A percentile compares a stretch with the other conserved stretches of the same genome.
Conservation (phyloP, 306 rosid species). For the Fragaria nilgerrensis region DNA sequence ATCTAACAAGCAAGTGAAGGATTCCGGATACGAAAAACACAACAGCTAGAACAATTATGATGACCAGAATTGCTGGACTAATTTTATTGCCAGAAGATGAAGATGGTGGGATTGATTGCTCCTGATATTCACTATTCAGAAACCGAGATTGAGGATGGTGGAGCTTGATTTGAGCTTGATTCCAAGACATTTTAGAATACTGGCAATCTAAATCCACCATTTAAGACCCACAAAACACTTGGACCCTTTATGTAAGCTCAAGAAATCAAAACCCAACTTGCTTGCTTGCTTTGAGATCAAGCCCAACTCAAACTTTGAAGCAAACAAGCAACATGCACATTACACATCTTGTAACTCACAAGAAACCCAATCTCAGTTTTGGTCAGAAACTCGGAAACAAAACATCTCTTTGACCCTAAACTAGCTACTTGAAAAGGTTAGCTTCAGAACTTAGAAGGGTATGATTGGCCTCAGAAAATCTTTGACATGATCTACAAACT, state of each 20-base stretch:
- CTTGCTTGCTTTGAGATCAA: too few relatives aligned
- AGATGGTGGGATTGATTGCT: slow-evolving; percentile 36
- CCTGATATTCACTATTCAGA: slow-evolving; percentile 37
- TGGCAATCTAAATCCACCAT: slow-evolving; percentile 32
- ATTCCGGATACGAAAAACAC: slow-evolving; percentile 69
- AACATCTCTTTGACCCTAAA: background rate
- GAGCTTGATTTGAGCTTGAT: slow-evolving; percentile 40
- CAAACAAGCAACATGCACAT: slow-evolving; percentile 41
- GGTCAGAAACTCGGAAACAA: slow-evolving; percentile 5
- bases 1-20: slow-evolving; percentile 77
- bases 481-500: slow-evolving; percentile 4
- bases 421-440: background rate
- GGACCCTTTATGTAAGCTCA: slow-evolving; percentile 20
- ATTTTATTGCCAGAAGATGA: slow-evolving; percentile 59
- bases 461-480: background rate
- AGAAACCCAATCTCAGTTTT: slow-evolving; percentile 26
- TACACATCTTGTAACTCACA: slow-evolving; percentile 30
- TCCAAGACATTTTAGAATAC: slow-evolving; percentile 53
- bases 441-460: background rate
- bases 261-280: background rate
- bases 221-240: slow-evolving; percentile 19
- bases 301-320: slow-evolving; percentile 35
- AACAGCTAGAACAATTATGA: slow-evolving; percentile 68
- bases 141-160: slow-evolving; percentile 38
- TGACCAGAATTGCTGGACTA: slow-evolving; percentile 62